Percentiles rank a stretch among this genome's conserved stretches.
phyloP scores from a whole-genome alignment of 208 protist genomes.

The Leishmania braziliensis region DNA sequence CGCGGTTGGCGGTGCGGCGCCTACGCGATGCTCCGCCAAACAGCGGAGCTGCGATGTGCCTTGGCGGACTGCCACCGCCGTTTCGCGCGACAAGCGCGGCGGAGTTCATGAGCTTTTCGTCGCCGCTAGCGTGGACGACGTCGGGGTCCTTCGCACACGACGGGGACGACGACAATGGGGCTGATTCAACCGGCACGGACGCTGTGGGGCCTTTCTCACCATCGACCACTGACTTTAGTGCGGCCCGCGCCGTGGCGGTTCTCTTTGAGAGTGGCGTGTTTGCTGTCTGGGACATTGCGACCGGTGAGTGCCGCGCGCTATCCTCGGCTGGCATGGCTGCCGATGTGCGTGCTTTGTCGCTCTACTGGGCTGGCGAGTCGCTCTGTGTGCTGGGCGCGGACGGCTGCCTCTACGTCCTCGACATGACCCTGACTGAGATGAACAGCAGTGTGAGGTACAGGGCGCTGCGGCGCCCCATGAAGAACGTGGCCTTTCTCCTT shows the following conservation, averaged over 20 bases:
- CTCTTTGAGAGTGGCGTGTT: slow-evolving; percentile 50
- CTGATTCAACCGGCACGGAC: neutral
- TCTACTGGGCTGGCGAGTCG: slow-evolving; percentile 50
- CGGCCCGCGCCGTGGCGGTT: slow-evolving; percentile 23
- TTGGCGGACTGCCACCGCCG: slow-evolving; percentile 24
- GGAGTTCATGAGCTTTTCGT: slow-evolving; percentile 30
- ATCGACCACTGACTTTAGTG: neutral
- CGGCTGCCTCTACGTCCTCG: slow-evolving; percentile 62
- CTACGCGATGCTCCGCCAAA: slow-evolving; percentile 40
- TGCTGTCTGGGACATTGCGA: slow-evolving; percentile 64
- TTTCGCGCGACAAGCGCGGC: slow-evolving; percentile 4
- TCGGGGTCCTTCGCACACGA: slow-evolving; percentile 6
- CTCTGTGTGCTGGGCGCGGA: slow-evolving; percentile 56
- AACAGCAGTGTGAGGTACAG: slow-evolving; percentile 71
- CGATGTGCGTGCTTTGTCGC: slow-evolving; percentile 29
- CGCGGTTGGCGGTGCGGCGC: slow-evolving; percentile 27
- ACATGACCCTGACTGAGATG: slow-evolving; percentile 46
- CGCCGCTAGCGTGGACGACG: slow-evolving; percentile 16
- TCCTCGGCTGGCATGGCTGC: slow-evolving; percentile 32
- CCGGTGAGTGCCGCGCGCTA: slow-evolving; percentile 49
- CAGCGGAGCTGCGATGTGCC: slow-evolving; percentile 28
- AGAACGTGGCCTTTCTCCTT: slow-evolving; percentile 76
- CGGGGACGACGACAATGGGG: neutral
- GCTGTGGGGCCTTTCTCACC: neutral
- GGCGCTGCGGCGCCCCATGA: slow-evolving; percentile 65